phyloP scores from a whole-genome alignment of 1,284 basidiomycete genomes.

The Ceratobasidium sp. region DNA sequence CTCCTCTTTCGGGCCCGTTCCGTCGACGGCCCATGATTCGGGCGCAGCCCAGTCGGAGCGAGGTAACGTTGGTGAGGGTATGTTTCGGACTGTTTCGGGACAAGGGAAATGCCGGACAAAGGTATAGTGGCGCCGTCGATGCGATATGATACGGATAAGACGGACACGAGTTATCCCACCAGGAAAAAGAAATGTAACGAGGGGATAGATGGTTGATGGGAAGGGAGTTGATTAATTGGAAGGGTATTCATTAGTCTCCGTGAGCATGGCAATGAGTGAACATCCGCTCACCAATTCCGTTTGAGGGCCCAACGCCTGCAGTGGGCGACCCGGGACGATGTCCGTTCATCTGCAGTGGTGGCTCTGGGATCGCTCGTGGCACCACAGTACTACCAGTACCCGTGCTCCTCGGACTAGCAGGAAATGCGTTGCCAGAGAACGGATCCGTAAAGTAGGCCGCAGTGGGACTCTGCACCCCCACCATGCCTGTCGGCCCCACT shows the following conservation, averaged over 20 bases:
- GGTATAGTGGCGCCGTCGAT: background rate
- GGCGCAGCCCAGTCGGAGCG: constrained; percentile 56
- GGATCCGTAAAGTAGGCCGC: constrained; percentile 34
- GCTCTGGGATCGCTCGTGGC: background rate
- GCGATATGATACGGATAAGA: too few relatives aligned
- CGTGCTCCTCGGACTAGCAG: constrained; percentile 3
- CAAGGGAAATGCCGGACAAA: constrained; percentile 12
- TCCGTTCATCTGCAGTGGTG: constrained; percentile 10
- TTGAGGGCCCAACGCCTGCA: constrained; percentile 26
- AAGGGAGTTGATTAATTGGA: too few relatives aligned
- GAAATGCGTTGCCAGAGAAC: constrained; percentile 16
- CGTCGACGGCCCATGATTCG: constrained; percentile 60
- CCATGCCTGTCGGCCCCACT: constrained; percentile 15
- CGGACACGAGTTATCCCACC: too few relatives aligned
- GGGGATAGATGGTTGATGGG: too few relatives aligned
- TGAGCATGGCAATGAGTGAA: background rate
- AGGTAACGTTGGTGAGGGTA: constrained; percentile 32
- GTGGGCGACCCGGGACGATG: constrained; percentile 32
- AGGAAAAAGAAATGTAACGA: too few relatives aligned
- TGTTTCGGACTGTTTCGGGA: constrained; percentile 18
- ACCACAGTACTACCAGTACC: background rate
- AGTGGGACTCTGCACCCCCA: constrained; percentile 27
- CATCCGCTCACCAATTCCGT: background rate
- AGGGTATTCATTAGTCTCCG: constrained; percentile 4
- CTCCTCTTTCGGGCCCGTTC: constrained; percentile 51